These are phyloP conservation scores for Hypoxylon sp. DNA, from an alignment of 2,329 filamentous ascomycete species.

Conservation along the genomic window DNA sequence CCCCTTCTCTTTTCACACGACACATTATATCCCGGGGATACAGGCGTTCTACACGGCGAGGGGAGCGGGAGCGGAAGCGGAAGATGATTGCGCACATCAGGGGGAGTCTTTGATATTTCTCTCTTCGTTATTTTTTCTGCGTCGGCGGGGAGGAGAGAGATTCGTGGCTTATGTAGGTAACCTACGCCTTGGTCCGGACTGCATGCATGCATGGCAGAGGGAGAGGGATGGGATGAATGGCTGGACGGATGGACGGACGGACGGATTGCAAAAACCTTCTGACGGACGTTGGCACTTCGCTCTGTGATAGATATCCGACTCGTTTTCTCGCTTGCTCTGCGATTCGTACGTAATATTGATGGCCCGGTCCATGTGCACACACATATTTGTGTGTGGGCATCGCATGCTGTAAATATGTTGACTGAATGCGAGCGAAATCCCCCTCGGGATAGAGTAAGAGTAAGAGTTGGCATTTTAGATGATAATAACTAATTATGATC, in stretches of 20 bases:
- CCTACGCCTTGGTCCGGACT: not conserved
- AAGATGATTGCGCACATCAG: slow-evolving; percentile 14
- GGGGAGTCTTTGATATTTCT: slow-evolving; percentile 14
- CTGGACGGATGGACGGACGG: not conserved
- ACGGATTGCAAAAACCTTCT: not conserved
- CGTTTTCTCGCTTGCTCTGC: not conserved
- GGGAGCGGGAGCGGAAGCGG: slow-evolving; percentile 25
- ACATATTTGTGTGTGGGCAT: not conserved
- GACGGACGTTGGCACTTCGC: not conserved
- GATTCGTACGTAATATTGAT: not conserved
- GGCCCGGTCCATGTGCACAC: not conserved
- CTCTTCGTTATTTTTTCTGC: slow-evolving; percentile 2
- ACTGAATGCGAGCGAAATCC: not conserved
- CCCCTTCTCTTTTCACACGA: slow-evolving; percentile 2
- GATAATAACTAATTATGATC: not conserved
- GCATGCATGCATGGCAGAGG: not conserved
- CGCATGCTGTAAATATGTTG: not conserved
- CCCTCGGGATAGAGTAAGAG: not conserved
- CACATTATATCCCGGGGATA: slow-evolving; percentile 37
- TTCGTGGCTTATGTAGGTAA: not conserved
- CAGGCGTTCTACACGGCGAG: slow-evolving; percentile 34
- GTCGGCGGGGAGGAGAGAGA: not conserved
- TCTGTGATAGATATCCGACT: slow-evolving; percentile 4
- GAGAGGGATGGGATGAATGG: not conserved
- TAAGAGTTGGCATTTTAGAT: not conserved